Percentiles rank a stretch among this genome's conserved stretches.
These are phyloP conservation scores for Alternaria tenuissima DNA, from an alignment of 2,329 filamentous ascomycete genomes.

Conservation along the genomic window DNA sequence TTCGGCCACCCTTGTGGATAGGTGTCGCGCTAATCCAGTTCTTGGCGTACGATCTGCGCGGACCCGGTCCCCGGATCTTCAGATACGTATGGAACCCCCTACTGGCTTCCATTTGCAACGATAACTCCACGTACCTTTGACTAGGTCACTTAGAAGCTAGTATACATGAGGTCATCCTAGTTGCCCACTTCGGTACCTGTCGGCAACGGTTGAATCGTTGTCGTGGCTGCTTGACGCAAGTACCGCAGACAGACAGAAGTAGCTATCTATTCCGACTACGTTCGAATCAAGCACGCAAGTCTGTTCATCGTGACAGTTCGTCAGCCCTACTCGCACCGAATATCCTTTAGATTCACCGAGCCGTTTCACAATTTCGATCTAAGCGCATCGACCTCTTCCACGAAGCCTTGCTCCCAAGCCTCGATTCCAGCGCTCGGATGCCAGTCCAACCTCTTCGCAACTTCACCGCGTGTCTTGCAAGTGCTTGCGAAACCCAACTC, in stretches of 20 bases:
- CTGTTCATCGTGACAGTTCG: neutral
- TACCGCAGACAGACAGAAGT: neutral
- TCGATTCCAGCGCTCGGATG: neutral
- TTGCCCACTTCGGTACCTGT: neutral
- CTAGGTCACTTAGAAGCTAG: no score
- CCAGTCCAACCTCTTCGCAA: conserved; percentile 3
- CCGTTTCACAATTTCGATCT: conserved; percentile 1
- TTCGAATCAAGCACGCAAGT: neutral
- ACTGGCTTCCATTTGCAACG: no score
- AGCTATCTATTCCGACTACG: neutral
- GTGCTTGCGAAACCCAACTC: conserved; percentile 3
- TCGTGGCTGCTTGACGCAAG: neutral
- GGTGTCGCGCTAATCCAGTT: neutral
- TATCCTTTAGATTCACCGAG: neutral
- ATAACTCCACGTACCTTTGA: no score
- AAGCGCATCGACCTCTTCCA: conserved; percentile 2
- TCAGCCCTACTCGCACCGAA: neutral
- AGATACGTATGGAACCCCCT: neutral
- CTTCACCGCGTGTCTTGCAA: neutral
- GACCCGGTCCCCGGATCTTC: neutral
- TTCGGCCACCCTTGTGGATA: neutral
- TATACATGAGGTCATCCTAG: no score
- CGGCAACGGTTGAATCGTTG: neutral
- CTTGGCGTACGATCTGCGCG: neutral
- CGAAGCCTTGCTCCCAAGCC: conserved; percentile 7